A percentile compares a stretch with the other conserved stretches of the same genome.
Evolutionary conservation across 2,329 filamentous ascomycete species (phyloP).

Genomic region (Aspergillus versicolor): DNA sequence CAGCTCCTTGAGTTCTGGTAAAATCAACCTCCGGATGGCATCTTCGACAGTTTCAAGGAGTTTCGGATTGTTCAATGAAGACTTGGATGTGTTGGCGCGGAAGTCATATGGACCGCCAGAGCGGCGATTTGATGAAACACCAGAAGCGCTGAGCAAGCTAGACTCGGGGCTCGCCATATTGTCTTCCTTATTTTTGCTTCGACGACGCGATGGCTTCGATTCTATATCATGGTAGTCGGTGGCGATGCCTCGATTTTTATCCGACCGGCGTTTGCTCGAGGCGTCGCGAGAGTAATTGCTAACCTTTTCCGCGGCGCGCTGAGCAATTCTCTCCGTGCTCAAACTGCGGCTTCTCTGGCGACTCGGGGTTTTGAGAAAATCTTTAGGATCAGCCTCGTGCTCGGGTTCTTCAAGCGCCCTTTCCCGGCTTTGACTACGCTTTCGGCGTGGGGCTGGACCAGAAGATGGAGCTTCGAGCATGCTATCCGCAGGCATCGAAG

Average conservation of each 20-base stretch:
- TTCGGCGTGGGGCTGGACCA: conserved; percentile 44
- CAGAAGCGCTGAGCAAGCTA: conserved; percentile 59
- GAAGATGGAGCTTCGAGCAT: conserved; percentile 60
- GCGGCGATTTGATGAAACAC: conserved; percentile 53
- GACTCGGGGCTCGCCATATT: conserved; percentile 60
- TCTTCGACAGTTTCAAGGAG: conserved; percentile 89
- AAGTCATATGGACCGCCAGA: conserved; percentile 60
- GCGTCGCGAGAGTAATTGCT: conserved; percentile 51
- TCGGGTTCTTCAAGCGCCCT: conserved; percentile 33
- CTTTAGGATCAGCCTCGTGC: conserved; percentile 28
- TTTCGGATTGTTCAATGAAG: conserved; percentile 89
- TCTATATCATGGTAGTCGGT: conserved; percentile 47
- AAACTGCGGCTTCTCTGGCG: conserved; percentile 61
- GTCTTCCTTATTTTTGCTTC: conserved; percentile 53
- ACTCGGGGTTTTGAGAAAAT: conserved; percentile 59
- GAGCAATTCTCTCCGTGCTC: conserved; percentile 66
- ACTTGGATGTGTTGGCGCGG: conserved; percentile 59
- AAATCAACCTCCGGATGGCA: conserved; percentile 81
- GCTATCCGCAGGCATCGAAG: conserved; percentile 73
- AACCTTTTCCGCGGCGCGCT: conserved; percentile 69
- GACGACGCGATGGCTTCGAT: conserved; percentile 47
- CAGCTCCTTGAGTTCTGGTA: conserved; percentile 87
- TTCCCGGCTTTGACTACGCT: conserved; percentile 52
- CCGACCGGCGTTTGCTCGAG: conserved; percentile 41
- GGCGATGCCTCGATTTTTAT: conserved; percentile 47